A percentile compares a stretch with the other conserved stretches of the same genome.
Evolutionary conservation across 2,329 filamentous ascomycete species (phyloP).

Genomic region (Chaetomiaceae sp.): DNA sequence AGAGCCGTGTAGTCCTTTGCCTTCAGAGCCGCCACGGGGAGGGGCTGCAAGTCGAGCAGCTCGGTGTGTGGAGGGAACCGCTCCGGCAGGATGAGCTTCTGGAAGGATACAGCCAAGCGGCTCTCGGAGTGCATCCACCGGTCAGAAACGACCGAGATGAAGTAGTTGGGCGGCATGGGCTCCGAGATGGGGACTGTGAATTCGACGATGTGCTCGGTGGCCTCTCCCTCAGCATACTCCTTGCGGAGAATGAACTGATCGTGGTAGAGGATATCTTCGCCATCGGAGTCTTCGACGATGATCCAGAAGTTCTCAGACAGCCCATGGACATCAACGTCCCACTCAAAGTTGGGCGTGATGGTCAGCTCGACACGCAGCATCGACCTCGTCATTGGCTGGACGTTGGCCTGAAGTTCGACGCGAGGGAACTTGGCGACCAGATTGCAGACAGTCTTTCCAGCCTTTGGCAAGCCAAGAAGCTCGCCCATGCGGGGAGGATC

Average conservation of each 20-base stretch:
- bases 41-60: constrained; percentile 82
- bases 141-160: constrained; percentile 90
- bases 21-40: constrained; percentile 87
- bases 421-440: constrained; percentile 90
- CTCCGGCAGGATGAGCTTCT: constrained; percentile 89
- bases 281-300: constrained; percentile 93
- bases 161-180: constrained; percentile 98
- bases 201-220: constrained; percentile 91
- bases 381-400: constrained; percentile 90
- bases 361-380: constrained; percentile 87
- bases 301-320: constrained; percentile 94
- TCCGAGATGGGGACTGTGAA: constrained; percentile 96
- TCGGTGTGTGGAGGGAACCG: constrained; percentile 94
- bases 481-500: constrained; percentile 96
- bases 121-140: constrained; percentile 99
- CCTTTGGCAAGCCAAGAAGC: constrained; percentile 82
- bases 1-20: constrained; percentile 73
- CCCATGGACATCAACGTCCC: constrained; percentile 88
- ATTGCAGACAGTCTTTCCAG: constrained; percentile 77
- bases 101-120: constrained; percentile 86
- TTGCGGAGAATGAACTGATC: constrained; percentile 90
- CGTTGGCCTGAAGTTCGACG: constrained; percentile 86
- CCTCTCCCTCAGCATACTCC: constrained; percentile 79
- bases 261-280: constrained; percentile 91
- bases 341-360: constrained; percentile 91